phyloP scores from a whole-genome alignment of 331 rosid species.

The Dryas integrifolia region DNA sequence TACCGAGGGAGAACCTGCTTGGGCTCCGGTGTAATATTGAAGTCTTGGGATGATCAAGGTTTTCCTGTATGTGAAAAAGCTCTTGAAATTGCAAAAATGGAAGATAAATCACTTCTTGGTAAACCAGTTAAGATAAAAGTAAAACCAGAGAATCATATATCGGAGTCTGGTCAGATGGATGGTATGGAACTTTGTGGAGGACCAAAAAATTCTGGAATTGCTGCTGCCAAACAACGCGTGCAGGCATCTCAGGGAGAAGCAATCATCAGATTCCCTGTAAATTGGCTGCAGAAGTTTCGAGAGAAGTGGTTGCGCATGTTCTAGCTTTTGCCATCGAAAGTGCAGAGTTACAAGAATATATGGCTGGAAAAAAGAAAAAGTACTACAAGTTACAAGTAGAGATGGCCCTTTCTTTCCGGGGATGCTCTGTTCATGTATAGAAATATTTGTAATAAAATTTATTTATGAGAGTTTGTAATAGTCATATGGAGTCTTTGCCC shows the following conservation, averaged over 20 bases:
- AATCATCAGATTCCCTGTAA: slow-evolving; percentile 18
- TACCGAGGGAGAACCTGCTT: slow-evolving; percentile 70
- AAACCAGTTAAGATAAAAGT: slow-evolving; percentile 86
- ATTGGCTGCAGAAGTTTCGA: slow-evolving; percentile 34
- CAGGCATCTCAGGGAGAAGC: slow-evolving; percentile 22
- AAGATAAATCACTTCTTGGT: slow-evolving; percentile 75
- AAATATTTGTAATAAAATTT: not conserved
- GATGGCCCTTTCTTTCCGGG: not conserved
- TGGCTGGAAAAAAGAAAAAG: no score
- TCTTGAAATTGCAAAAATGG: slow-evolving; percentile 69
- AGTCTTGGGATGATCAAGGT: slow-evolving; percentile 82
- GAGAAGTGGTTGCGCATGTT: slow-evolving; percentile 34
- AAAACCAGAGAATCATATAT: slow-evolving; percentile 45
- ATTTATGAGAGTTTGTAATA: not conserved
- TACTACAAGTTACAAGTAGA: no score
- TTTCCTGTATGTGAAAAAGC: slow-evolving; percentile 82
- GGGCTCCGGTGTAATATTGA: slow-evolving; percentile 88
- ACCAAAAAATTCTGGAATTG: slow-evolving; percentile 21
- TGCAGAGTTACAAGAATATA: no score
- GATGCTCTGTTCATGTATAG: not conserved
- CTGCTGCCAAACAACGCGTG: slow-evolving; percentile 29
- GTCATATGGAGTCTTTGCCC: not conserved
- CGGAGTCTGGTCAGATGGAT: slow-evolving; percentile 30
- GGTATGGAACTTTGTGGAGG: slow-evolving; percentile 24
- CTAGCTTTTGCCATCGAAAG: no score